phyloP scores from a whole-genome alignment of 768 basidiomycete genomes.

The Calocybe cyanea region DNA sequence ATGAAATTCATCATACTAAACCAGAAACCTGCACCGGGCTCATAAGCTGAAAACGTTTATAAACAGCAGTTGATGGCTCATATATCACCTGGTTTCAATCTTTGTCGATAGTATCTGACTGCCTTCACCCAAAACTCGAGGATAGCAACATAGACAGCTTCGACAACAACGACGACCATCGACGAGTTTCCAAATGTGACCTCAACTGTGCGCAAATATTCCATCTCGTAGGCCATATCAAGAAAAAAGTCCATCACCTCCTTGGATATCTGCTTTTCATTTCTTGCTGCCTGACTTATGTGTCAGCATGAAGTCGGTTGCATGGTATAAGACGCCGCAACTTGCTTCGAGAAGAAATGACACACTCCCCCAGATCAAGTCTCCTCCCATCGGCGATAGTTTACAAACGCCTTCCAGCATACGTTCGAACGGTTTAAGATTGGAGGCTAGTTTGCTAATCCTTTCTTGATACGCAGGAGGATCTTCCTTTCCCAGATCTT shows the following conservation, averaged over 20 bases:
- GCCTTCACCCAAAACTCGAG: slow-evolving; percentile 9
- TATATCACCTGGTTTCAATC: neutral
- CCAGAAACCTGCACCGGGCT: neutral
- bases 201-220: neutral
- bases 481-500: no score
- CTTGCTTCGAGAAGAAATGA: slow-evolving; percentile 3
- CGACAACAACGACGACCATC: slow-evolving; percentile 3
- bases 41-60: neutral
- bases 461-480: neutral
- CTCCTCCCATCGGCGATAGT: no score
- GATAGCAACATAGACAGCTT: slow-evolving; percentile 7
- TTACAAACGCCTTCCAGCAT: no score
- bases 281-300: slow-evolving; percentile 1
- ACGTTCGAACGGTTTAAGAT: slow-evolving; percentile 4
- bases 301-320: neutral
- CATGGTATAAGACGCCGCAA: neutral
- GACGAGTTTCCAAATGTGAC: neutral
- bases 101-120: slow-evolving; percentile 6
- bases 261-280: neutral
- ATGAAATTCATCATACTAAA: neutral
- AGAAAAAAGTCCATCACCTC: slow-evolving; percentile 6
- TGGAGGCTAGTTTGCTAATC: neutral
- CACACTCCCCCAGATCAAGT: slow-evolving; percentile 6
- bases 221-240: slow-evolving; percentile 7
- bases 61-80: neutral